These are phyloP conservation scores for Trebouxia sp. DNA, from an alignment of 139 green algal genomes.

Conservation along the genomic window DNA sequence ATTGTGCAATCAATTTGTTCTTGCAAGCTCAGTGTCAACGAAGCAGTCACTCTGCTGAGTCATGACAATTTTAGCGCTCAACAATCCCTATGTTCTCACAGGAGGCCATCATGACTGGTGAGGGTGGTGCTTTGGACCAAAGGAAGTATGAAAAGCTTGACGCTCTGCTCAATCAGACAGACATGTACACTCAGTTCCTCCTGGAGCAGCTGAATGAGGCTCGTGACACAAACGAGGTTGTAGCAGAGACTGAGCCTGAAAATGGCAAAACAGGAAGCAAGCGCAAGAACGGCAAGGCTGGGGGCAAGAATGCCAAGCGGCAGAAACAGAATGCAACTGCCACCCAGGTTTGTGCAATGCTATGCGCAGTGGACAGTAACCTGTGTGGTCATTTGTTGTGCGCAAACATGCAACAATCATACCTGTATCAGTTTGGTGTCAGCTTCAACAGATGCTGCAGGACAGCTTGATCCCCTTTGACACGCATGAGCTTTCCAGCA, in stretches of 20 bases:
- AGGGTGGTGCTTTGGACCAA: not conserved
- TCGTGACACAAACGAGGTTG: slow-evolving; percentile 29
- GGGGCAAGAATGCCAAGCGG: slow-evolving; percentile 32
- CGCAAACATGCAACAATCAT: not conserved
- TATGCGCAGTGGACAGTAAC: not conserved
- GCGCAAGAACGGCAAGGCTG: slow-evolving; percentile 35
- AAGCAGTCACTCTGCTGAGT: not conserved
- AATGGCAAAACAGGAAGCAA: slow-evolving; percentile 31
- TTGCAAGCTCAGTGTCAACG: not conserved
- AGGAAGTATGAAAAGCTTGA: slow-evolving; percentile 61
- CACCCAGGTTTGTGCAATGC: not conserved
- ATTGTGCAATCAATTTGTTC: no score
- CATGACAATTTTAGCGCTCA: not conserved
- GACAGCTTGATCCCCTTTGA: no score
- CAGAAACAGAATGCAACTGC: not conserved
- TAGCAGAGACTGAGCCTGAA: not conserved
- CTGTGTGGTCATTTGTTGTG: not conserved
- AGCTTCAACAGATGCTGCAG: no score
- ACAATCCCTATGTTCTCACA: not conserved
- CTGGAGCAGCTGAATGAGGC: slow-evolving; percentile 74
- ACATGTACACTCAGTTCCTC: slow-evolving; percentile 88
- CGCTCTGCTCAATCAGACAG: slow-evolving; percentile 70
- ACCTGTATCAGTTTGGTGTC: not conserved
- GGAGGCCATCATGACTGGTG: not conserved
- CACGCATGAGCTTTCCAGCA: no score